Base-by-base conservation (phyloP, 2,329 filamentous ascomycete species). In the Amesomyces nigricolor region DNA sequence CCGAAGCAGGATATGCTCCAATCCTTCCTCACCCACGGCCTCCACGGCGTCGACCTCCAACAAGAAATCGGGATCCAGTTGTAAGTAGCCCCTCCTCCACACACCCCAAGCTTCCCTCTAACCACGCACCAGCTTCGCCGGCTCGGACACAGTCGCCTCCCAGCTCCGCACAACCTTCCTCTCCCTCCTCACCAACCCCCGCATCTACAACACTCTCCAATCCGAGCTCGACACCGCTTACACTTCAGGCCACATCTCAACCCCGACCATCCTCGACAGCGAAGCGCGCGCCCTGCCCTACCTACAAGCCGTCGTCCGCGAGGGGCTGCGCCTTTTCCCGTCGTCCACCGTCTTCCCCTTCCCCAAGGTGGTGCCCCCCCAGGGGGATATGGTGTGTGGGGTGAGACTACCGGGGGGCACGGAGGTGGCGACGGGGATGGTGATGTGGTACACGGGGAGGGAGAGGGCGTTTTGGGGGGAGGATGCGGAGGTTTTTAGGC, bases 151-250 rank as follows among this genome's bases (percentile, higher is more conserved):
- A 7, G 65, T 66, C 2, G 66, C 72, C 1, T 67, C 63, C 0
- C 66, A 64, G 1, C 67, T 75, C 32, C 75, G 80, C 1, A 70
- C 74, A 11, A 76, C 73, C 0, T 58, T 84, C 47, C 71, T 83
- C 11, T 74, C 78, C 61, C 66, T 84, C 48, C 71, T 78, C 5
- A 78, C 73, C 0, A 76, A 74, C 37, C 78, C 79, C 0, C 66
- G 69, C 0, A 71, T 77, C 0, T 77, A 79, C 51, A 3, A 22
- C 22, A 3, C 5, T 4, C 68, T 85, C 0, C 74, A 76, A 37
- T 60, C 61, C 0, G 81, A 85, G 59, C 72, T 82, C 26, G 73
- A 78, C 40, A 54, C 63, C 0, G 65, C 67, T 3, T 56, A 58
- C 30, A 39, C 53, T 3, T 26, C n/a, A 2, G 32, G 35, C 19